A percentile compares a stretch with the other conserved stretches of the same genome.
These are phyloP conservation scores for Hylodesmum podocarpum DNA, from an alignment of 306 rosid species.

Conservation along the genomic window DNA sequence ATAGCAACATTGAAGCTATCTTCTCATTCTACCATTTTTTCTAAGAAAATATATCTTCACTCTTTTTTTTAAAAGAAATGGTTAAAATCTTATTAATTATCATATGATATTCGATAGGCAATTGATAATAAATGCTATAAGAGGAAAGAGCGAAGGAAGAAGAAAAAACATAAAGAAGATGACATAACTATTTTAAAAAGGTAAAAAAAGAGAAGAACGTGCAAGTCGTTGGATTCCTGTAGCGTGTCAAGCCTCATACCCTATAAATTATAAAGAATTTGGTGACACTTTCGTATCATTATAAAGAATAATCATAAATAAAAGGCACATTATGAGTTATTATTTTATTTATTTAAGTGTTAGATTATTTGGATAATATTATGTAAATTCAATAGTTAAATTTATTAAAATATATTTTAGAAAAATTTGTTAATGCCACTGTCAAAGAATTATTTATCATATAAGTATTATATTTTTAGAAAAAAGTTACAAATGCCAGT, in stretches of 20 bases:
- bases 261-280: background rate
- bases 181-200: background rate
- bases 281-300: background rate
- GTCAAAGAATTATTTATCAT: no score
- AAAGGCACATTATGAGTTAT: background rate
- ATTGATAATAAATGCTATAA: background rate
- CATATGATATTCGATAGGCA: background rate
- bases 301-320: no score
- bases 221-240: slow-evolving; percentile 17
- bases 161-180: background rate
- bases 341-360: background rate
- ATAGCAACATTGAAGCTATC: no score
- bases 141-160: background rate
- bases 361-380: background rate
- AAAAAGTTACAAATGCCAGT: no score
- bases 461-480: no score
- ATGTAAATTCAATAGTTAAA: background rate
- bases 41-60: no score
- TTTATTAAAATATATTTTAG: no score
- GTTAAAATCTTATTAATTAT: no score
- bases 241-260: background rate
- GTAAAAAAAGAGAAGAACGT: background rate
- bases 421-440: no score
- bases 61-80: no score
- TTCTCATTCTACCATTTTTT: no score